Evolutionary conservation across 306 rosid genomes (phyloP).

Genomic region (Canavalia gladiata): DNA sequence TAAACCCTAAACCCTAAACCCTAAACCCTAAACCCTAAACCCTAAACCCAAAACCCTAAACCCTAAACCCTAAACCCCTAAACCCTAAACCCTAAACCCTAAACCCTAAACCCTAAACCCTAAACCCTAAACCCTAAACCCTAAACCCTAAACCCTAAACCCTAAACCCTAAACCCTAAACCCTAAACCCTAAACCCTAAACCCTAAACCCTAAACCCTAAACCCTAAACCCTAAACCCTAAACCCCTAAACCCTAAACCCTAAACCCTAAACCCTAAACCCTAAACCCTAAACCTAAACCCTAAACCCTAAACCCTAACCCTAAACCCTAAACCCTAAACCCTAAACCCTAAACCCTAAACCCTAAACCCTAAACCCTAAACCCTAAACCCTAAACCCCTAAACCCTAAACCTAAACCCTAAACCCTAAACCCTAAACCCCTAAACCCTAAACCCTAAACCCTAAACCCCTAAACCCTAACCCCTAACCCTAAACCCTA

Average conservation of each 20-base stretch:
- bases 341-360: constrained; percentile 4
- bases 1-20: constrained; percentile 34
- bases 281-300: constrained; percentile 3
- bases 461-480: constrained; percentile 11
- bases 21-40: constrained; percentile 20
- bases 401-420: background rate
- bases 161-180: constrained; percentile 15
- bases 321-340: constrained; percentile 1
- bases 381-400: background rate
- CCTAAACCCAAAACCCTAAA: constrained; percentile 10
- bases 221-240: constrained; percentile 5
- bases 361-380: background rate
- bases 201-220: background rate
- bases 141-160: constrained; percentile 1
- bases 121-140: constrained; percentile 48
- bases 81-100: constrained; percentile 42
- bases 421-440: constrained; percentile 9
- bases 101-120: constrained; percentile 46
- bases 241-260: background rate
- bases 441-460: too few species aligned
- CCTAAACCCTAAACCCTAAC: constrained; percentile 8
- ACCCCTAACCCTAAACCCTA: background rate
- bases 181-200: background rate
- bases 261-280: background rate
- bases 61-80: constrained; percentile 22